Evolutionary conservation across 495 filamentous ascomycete species (phyloP), one percentile per base, ranked within the genome.

Genomic region (Cercophora samala): DNA sequence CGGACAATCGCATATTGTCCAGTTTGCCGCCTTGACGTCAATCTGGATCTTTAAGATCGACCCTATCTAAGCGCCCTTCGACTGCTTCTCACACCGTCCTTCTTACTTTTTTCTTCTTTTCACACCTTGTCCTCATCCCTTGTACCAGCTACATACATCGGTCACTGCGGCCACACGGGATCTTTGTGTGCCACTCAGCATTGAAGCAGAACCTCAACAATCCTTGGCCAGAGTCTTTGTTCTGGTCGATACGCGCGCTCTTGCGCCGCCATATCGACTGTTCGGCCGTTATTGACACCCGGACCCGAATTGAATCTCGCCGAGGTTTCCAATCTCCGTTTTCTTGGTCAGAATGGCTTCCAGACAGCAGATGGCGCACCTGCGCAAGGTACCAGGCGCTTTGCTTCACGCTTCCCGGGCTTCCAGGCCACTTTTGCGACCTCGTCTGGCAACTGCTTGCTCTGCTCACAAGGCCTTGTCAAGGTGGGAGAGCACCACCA

Each of bases 381-480:
- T 46, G 37, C 37, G 37, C 37, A 18, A 46, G 37, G 15, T 46
- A 46, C 37, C 37, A 18, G 37, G 37, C 13, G 37, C 37, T 46
- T 46, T 46, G 37, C 37, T 46, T 13, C 37, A 46, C 37, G 37
- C 37, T 19, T 69, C 62, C 23, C 72, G 70, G 37, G 32, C 65
- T 15, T 58, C 64, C 51, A 52, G 62, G 42, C 46, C 68, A 2
- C 53, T 53, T 18, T 15, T 56, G 11, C 51, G 52, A 23, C 51
- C 70, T 21, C 42, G 61, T 37, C 32, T 29, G 3, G 58, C 52
- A 53, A n/a, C 51, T 3, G 13, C 66, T 11, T 25, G 23, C 66
- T 37, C 32, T n/a, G 23, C 23, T 42, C 58, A 58, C 42, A 58
- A 62, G 22, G 9, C 55, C 2, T 1, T 58, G 0, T 1, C 22